These are phyloP conservation scores for Sporothrix brunneoviolacea DNA, from an alignment of 2,329 filamentous ascomycete genomes.

Conservation along the genomic window DNA sequence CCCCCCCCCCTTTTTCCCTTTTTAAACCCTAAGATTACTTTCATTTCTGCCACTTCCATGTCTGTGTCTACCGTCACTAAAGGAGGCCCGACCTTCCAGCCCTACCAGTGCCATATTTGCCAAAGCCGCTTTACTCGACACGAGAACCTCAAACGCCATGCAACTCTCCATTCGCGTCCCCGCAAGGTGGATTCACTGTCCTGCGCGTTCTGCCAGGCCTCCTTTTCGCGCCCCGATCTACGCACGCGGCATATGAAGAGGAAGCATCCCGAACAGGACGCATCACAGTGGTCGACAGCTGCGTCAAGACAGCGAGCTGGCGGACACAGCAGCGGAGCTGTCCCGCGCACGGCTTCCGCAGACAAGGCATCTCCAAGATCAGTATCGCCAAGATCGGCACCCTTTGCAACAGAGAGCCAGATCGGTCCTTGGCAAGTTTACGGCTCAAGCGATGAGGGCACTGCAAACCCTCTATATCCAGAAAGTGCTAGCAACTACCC, in stretches of 20 bases:
- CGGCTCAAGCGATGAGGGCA: background rate
- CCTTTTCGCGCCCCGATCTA: constrained; percentile 35
- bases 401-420: background rate
- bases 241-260: constrained; percentile 35
- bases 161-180: constrained; percentile 31
- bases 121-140: constrained; percentile 32
- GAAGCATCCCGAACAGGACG: constrained; percentile 29
- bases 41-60: background rate
- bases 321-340: no score
- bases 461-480: background rate
- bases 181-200: constrained; percentile 24
- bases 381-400: background rate
- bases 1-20: no score
- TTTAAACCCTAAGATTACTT: no score
- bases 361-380: background rate
- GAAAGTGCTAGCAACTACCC: background rate
- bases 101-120: constrained; percentile 35
- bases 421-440: background rate
- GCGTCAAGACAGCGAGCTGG: background rate
- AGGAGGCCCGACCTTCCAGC: constrained; percentile 22
- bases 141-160: constrained; percentile 37
- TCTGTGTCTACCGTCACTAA: background rate
- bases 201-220: constrained; percentile 32
- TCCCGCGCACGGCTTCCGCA: background rate
- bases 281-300: background rate